These are phyloP conservation scores for Nymphaea thermarum DNA, from an alignment of 164 flowering plant species.

Conservation along the genomic window DNA sequence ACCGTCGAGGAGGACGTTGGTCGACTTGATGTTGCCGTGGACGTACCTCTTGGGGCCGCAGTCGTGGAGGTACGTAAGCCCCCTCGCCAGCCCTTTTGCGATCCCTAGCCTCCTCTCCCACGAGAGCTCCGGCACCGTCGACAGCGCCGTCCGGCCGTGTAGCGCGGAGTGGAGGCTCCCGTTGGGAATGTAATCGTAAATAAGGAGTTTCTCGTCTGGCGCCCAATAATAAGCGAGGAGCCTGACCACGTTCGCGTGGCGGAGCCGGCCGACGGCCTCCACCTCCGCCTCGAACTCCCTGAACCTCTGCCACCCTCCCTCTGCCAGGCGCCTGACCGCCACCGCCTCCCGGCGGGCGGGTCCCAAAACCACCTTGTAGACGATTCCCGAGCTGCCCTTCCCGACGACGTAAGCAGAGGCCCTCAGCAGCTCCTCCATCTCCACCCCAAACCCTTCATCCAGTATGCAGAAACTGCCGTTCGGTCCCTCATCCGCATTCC, in stretches of 20 bases:
- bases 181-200: constrained; percentile 71
- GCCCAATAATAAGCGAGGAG: constrained; percentile 89
- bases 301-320: constrained; percentile 50
- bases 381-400: constrained; percentile 84
- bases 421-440: constrained; percentile 87
- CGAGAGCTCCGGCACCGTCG: constrained; percentile 40
- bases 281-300: constrained; percentile 87
- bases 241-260: constrained; percentile 70
- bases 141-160: constrained; percentile 42
- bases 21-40: constrained; percentile 83
- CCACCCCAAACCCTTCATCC: constrained; percentile 65
- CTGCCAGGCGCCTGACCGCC: constrained; percentile 83
- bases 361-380: constrained; percentile 73
- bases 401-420: constrained; percentile 96
- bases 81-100: constrained; percentile 75
- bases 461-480: constrained; percentile 64
- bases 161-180: constrained; percentile 71
- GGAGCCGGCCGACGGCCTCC: constrained; percentile 58
- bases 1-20: constrained; percentile 79
- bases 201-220: constrained; percentile 69
- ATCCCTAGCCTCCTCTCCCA: constrained; percentile 76
- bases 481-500: constrained; percentile 42
- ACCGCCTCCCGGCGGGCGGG: constrained; percentile 29
- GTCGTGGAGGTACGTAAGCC: constrained; percentile 78
- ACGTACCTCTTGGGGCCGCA: constrained; percentile 57